Percentiles rank a stretch among this genome's conserved stretches.
These are phyloP conservation scores for Exophiala spinifera DNA, from an alignment of 2,329 filamentous ascomycete species.

Conservation along the genomic window DNA sequence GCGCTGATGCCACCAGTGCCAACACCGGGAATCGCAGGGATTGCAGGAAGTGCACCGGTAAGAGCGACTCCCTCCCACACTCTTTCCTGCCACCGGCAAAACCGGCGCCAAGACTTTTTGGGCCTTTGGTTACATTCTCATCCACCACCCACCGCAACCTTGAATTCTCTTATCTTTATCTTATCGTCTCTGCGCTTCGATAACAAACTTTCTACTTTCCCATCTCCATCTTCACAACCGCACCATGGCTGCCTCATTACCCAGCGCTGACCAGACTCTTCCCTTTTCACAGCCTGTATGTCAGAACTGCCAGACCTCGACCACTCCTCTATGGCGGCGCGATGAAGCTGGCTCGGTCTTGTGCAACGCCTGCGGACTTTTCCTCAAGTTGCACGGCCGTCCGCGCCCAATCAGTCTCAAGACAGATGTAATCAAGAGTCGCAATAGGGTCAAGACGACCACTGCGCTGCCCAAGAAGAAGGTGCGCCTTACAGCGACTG, in stretches of 20 bases:
- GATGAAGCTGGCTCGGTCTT: conserved; percentile 94
- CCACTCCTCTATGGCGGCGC: conserved; percentile 93
- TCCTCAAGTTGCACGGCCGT: conserved; percentile 92
- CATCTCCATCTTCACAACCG: not conserved
- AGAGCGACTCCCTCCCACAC: conserved; percentile 33
- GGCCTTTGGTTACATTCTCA: not conserved
- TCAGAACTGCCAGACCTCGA: conserved; percentile 93
- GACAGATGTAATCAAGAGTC: conserved; percentile 99
- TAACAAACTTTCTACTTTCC: conserved; percentile 3
- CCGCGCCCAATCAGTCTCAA: conserved; percentile 93
- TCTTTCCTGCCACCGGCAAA: conserved; percentile 16
- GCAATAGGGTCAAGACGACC: conserved; percentile 92
- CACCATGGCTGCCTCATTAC: conserved; percentile 44
- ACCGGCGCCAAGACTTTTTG: conserved; percentile 1
- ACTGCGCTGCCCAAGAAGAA: conserved; percentile 78
- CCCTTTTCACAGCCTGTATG: conserved; percentile 83
- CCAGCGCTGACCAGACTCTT: conserved; percentile 47
- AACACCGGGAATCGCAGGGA: conserved; percentile 29
- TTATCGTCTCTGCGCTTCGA: conserved; percentile 12
- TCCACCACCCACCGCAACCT: not conserved
- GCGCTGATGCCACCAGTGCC: conserved; percentile 24
- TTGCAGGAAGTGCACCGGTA: conserved; percentile 37
- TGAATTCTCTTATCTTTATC: conserved; percentile 7
- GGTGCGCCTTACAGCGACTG: conserved; percentile 49
- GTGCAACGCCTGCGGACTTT: conserved; percentile 97